Percentiles rank a stretch among this genome's conserved stretches.
Conservation (phyloP, 306 rosid species). For the Oxytropis ochrocephala region DNA sequence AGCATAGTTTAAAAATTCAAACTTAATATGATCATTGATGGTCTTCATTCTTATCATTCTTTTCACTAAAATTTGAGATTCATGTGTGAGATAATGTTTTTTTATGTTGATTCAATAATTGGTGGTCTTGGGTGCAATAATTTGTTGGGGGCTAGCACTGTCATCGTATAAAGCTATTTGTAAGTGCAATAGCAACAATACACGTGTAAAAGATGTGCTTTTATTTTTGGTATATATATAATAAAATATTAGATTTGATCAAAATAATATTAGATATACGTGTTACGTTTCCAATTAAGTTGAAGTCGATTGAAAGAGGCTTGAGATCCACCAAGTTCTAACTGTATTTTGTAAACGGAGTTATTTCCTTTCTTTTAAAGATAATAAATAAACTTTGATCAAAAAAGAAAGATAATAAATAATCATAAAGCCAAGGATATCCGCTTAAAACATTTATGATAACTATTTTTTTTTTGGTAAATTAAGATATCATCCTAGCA, state of each 20-base stretch:
- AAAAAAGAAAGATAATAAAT: neutral
- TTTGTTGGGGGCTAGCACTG: neutral
- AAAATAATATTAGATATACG: too few relatives aligned
- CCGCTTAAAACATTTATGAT: too few relatives aligned
- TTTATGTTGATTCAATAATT: neutral
- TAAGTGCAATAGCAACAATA: neutral
- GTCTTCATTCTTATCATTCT: conserved; percentile 7
- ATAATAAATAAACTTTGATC: too few relatives aligned
- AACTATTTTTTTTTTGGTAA: too few relatives aligned
- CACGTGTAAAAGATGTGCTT: neutral
- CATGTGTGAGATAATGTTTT: neutral
- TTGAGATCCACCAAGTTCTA: neutral
- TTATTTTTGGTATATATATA: neutral
- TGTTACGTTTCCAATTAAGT: neutral
- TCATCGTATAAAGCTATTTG: neutral
- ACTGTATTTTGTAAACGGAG: neutral
- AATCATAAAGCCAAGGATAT: neutral
- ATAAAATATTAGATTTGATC: too few relatives aligned
- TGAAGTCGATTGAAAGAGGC: neutral
- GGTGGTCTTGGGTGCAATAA: neutral
- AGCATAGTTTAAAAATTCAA: neutral
- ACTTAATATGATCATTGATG: neutral
- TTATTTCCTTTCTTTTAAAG: neutral
- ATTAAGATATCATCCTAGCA: too few relatives aligned
- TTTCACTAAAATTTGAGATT: neutral